phyloP scores from a whole-genome alignment of 2,329 filamentous ascomycete genomes.

The Beauveria varroae region DNA sequence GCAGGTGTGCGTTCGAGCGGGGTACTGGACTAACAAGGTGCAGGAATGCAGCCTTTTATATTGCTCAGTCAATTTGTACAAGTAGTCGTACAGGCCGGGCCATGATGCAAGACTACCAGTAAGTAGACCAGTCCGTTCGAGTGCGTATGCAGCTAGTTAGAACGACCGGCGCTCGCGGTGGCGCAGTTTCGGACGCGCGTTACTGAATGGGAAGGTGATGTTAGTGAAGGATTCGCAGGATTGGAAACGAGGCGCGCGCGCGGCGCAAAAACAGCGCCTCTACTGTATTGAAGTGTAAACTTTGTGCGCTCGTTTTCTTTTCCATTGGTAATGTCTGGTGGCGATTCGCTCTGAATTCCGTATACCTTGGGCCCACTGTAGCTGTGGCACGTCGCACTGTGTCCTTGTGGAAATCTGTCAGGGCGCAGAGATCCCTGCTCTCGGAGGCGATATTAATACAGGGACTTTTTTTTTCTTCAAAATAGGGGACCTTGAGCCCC shows the following conservation, averaged over 20 bases:
- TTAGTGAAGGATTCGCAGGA: not conserved
- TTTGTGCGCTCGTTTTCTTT: no score
- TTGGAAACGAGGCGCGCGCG: constrained; percentile 1
- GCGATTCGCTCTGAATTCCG: not conserved
- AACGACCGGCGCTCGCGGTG: not conserved
- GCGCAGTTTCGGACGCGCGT: not conserved
- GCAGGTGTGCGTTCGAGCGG: not conserved
- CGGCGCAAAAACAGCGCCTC: not conserved
- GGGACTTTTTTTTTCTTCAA: not conserved
- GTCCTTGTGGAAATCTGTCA: not conserved
- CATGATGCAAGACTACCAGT: no score
- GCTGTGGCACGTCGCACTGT: no score
- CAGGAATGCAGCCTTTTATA: no score
- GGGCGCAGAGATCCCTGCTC: not conserved
- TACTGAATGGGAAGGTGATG: not conserved
- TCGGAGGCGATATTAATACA: not conserved
- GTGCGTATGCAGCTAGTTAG: not conserved
- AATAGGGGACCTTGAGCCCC: not conserved
- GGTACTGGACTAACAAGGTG: no score
- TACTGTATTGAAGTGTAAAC: not conserved
- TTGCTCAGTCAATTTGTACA: no score
- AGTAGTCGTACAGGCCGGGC: no score
- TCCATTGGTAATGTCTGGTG: no score
- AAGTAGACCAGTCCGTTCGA: no score
- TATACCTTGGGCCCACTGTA: no score